A percentile compares a stretch with the other conserved stretches of the same genome.
These are phyloP conservation scores for Saraca asoca DNA, from an alignment of 331 rosid species.

Conservation along the genomic window DNA sequence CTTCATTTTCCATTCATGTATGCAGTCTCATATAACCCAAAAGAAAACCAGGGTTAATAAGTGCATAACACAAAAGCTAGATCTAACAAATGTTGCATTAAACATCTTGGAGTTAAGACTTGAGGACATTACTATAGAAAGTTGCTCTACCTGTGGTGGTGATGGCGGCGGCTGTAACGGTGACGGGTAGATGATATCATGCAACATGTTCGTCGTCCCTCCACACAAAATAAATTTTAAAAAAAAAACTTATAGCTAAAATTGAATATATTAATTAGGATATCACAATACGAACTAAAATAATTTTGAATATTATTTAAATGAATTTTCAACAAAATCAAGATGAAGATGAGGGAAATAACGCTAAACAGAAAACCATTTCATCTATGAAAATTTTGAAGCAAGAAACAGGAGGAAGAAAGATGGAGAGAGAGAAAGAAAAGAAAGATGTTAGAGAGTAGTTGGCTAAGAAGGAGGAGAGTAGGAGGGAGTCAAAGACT, in stretches of 20 bases:
- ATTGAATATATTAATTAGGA: constrained; percentile 22
- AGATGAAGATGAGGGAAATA: no score
- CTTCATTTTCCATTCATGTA: background rate
- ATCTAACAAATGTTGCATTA: background rate
- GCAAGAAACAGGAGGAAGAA: background rate
- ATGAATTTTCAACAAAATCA: no score
- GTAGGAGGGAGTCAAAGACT: constrained; percentile 57
- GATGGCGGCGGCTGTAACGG: constrained; percentile 5
- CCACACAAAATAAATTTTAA: constrained; percentile 3
- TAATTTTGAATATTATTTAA: no score
- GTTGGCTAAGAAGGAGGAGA: constrained; percentile 62
- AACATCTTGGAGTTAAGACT: background rate
- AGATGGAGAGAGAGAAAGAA: constrained; percentile 32
- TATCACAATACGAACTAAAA: no score
- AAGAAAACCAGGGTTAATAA: no score
- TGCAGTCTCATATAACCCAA: no score
- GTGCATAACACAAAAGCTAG: no score
- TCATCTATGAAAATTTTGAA: constrained; percentile 3
- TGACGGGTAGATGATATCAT: constrained; percentile 56
- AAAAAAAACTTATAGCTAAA: no score
- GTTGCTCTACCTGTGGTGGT: constrained; percentile 49
- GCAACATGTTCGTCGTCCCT: constrained; percentile 56
- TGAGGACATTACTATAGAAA: constrained; percentile 53
- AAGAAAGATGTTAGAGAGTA: background rate
- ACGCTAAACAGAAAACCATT: constrained; percentile 27